These are phyloP conservation scores for Citrus sp. DNA, from an alignment of 345 rosid genomes.

Conservation along the genomic window DNA sequence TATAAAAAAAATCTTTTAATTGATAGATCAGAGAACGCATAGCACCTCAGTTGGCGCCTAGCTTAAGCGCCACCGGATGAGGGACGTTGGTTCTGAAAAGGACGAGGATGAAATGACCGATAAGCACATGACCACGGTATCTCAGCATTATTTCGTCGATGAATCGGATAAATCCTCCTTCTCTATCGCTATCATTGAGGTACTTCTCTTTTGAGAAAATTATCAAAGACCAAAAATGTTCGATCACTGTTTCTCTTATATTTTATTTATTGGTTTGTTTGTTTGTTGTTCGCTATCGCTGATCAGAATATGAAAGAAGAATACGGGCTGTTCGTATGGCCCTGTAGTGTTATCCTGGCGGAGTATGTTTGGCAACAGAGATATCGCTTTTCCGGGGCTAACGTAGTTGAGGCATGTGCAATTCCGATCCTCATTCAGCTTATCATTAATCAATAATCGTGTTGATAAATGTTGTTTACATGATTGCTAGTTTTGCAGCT, in stretches of 20 bases:
- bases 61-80: not conserved
- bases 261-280: not conserved
- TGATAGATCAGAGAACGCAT: no score
- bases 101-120: conserved; percentile 5
- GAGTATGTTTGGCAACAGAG: conserved; percentile 92
- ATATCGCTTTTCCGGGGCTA: conserved; percentile 49
- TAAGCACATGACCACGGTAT: conserved; percentile 40
- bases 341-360: conserved; percentile 77
- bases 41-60: not conserved
- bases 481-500: conserved; percentile 38
- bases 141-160: conserved; percentile 49
- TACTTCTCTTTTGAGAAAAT: conserved; percentile 4
- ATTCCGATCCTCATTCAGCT: not conserved
- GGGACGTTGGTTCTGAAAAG: not conserved
- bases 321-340: conserved; percentile 88
- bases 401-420: conserved; percentile 56
- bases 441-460: not conserved
- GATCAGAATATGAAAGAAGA: conserved; percentile 80
- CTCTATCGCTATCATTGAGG: conserved; percentile 75
- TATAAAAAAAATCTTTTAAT: no score
- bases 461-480: not conserved
- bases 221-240: not conserved
- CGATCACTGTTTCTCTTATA: not conserved
- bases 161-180: conserved; percentile 38
- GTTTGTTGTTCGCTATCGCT: not conserved